Evolutionary conservation across 805 yeast genomes (phyloP).

Genomic region (Yamadazyma sp.): DNA sequence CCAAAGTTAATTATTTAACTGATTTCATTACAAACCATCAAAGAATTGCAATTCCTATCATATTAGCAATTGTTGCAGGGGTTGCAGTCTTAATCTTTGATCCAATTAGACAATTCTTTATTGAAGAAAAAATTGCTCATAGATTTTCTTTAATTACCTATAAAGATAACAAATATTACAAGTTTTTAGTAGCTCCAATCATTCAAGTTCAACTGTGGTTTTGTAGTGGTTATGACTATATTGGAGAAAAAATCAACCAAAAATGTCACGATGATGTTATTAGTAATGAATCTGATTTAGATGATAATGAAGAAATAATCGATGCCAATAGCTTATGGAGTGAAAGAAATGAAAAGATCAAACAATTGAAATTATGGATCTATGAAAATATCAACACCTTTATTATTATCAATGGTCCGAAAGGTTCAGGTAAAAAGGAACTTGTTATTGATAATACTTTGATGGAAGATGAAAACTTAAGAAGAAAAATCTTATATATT

Average conservation of each 20-base stretch:
- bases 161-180: conserved; percentile 31
- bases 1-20: conserved; percentile 49
- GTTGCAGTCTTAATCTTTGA: conserved; percentile 85
- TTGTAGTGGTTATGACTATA: conserved; percentile 31
- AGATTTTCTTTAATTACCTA: conserved; percentile 51
- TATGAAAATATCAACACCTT: conserved; percentile 89
- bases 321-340: conserved; percentile 53
- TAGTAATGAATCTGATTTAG: conserved; percentile 16
- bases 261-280: conserved; percentile 13
- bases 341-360: conserved; percentile 65
- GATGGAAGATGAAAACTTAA: conserved; percentile 43
- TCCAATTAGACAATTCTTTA: conserved; percentile 82
- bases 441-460: conserved; percentile 69
- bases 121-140: conserved; percentile 68
- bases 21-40: conserved; percentile 72
- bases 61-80: conserved; percentile 76
- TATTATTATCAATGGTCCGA: conserved; percentile 86
- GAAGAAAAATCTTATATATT: conserved; percentile 54
- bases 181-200: conserved; percentile 26
- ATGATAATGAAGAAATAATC: conserved; percentile 7
- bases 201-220: conserved; percentile 22
- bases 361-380: conserved; percentile 73
- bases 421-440: conserved; percentile 91
- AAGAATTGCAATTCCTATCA: conserved; percentile 74
- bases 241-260: conserved; percentile 24